Evolutionary conservation across 208 protist genomes (phyloP), one percentile per base, ranked within the genome.

Genomic region (Trypanosoma platydactyli): DNA sequence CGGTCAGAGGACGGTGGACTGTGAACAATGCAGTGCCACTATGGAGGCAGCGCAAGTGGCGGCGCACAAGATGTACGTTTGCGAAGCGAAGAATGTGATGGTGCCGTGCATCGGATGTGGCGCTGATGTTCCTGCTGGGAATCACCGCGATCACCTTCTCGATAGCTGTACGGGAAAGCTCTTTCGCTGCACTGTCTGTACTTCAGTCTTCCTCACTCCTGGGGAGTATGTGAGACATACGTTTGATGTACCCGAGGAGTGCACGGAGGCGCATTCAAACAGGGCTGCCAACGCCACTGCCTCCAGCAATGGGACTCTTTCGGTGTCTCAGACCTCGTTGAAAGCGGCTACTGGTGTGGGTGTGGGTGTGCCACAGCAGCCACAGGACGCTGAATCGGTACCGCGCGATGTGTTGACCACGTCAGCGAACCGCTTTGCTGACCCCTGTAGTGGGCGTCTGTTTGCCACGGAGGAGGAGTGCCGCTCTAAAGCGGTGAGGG

Each of bases 161-260:
- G 16, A 4, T 29, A 20, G 1, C 6, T 68, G 62, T 40, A 7
- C 0, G 5, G 62, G 51, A 3, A 41, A 6, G 13, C 22, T 2
- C 5, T 68, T 68, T 22, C 49, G 12, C 35, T 68, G 62, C 20
- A n/a, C 29, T 1, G 22, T 15, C 15, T 68, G 62, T 35, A 0
- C 7, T 1, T 11, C 35, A 27, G 22, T 25, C 9, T 64, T 64
- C 27, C 35, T 55, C 44, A 56, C 59, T 18, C 15, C 59, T 1
- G 46, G 46, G 44, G 59, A 53, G 59, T 64, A 55, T 30, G 59
- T 48, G 2, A 46, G 22, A 46, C 59, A 64, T 22, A 1, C 51
- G 33, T 48, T 33, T n/a, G 20, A n/a, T 22, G 18, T 13, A 1
- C 27, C 25, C 0, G 20, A 20, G 20, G 13, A 18, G 18, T 48